Evolutionary conservation across 2,329 filamentous ascomycete genomes (phyloP), one percentile per base, ranked within the genome.

Genomic region (Beauveria australis): DNA sequence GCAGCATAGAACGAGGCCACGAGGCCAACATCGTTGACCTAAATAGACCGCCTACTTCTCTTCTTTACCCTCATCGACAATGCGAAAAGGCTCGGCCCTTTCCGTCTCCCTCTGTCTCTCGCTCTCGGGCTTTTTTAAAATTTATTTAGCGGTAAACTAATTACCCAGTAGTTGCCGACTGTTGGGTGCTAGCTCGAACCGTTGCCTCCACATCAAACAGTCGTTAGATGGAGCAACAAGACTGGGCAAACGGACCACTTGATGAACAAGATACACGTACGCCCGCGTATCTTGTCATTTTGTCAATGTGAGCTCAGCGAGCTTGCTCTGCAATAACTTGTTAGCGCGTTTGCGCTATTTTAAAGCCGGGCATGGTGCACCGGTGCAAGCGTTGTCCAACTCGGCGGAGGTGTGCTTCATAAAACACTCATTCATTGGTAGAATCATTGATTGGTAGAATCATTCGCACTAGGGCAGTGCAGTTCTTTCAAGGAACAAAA

Each of bases 31-130:
- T 37, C 6, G 33, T 37, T 37, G 33, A 37, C 5, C 33, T 37
- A 0, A 5, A 14, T 37, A 0, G 12, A 14, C 33, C 33, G 12
- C 12, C 12, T 49, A n/a, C 47, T n/a, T 10, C 22, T 43, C 26
- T 18, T 53, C 33, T 24, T 22, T 4, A n/a, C 19, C 12, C 41
- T 19, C 9, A n/a, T n/a, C 40, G 54, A 40, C 14, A 26, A 4
- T 16, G 30, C 19, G 28, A 26, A 40, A 33, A 51, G 55, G 55
- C 33, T 52, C 55, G 55, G 55, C 55, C 55, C 55, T 51, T 52
- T n/a, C 55, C 55, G 55, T 52, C 47, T 12, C 22, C 46, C 49
- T n/a, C 14, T 33, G n/a, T n/a, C 48, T 46, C 48, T n/a, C 14
- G 19, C 48, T 28, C 30, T 51, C 33, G 4, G 7, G 28, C 24